Percentiles rank a stretch among this genome's conserved stretches.
Conservation (phyloP, 371 early-diverging fungal species). For the Mortierella polycephala region DNA sequence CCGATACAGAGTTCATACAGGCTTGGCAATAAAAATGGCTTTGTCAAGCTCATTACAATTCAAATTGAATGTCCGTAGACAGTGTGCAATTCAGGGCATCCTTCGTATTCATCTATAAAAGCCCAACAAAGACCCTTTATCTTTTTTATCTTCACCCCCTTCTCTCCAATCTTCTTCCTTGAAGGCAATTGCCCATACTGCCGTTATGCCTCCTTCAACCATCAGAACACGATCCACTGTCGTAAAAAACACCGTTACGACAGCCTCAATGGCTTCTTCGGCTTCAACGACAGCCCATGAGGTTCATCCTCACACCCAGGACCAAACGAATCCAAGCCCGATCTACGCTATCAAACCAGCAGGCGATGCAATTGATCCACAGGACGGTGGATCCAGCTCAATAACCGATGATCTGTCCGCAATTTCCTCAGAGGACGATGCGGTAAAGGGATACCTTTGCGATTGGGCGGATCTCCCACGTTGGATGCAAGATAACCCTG, state of each 20-base stretch:
- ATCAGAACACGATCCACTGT: slow-evolving; percentile 10
- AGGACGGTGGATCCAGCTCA: not conserved
- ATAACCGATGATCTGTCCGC: not conserved
- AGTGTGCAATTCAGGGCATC: too few relatives aligned
- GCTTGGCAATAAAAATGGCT: too few relatives aligned
- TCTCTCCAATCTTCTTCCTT: not conserved
- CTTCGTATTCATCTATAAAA: too few relatives aligned
- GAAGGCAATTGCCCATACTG: not conserved
- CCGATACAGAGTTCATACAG: too few relatives aligned
- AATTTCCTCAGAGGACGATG: not conserved
- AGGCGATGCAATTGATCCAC: not conserved
- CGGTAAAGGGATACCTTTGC: slow-evolving; percentile 18
- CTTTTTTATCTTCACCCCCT: not conserved
- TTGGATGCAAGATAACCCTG: slow-evolving; percentile 82
- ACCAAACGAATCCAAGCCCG: not conserved
- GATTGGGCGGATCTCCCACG: slow-evolving; percentile 69
- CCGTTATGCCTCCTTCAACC: slow-evolving; percentile 1
- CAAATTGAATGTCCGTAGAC: too few relatives aligned
- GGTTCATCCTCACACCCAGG: not conserved
- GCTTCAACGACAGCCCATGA: slow-evolving; percentile 18
- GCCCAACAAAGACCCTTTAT: too few relatives aligned
- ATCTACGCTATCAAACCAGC: slow-evolving; percentile 20
- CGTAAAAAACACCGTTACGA: not conserved
- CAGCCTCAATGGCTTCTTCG: slow-evolving; percentile 8
- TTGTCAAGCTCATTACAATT: too few relatives aligned